These are phyloP conservation scores for Jamesozyma gamospora DNA, from an alignment of 805 yeast species.

Conservation along the genomic window DNA sequence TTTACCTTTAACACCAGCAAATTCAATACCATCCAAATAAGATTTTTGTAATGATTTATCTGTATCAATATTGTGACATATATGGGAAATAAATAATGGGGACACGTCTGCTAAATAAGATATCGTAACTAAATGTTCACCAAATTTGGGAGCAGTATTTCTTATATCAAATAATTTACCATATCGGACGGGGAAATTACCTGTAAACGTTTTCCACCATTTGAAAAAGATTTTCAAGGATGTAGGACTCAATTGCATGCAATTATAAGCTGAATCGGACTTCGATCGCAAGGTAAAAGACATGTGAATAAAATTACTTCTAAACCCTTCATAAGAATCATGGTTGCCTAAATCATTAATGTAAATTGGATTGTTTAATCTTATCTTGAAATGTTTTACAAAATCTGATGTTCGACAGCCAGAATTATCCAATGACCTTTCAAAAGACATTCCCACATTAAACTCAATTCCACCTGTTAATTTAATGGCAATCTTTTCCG, in stretches of 20 bases:
- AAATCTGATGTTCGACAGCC: constrained; percentile 36
- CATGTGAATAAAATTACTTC: constrained; percentile 76
- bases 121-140: constrained; percentile 63
- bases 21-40: constrained; percentile 29
- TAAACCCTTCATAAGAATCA: constrained; percentile 72
- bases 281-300: constrained; percentile 45
- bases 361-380: constrained; percentile 45
- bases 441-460: constrained; percentile 48
- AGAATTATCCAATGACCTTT: constrained; percentile 32
- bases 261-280: constrained; percentile 43
- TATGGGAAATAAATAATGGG: constrained; percentile 68
- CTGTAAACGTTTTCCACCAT: constrained; percentile 87
- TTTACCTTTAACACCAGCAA: constrained; percentile 63
- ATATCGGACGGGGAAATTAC: constrained; percentile 67
- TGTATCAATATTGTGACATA: constrained; percentile 41
- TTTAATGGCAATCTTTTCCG: constrained; percentile 47
- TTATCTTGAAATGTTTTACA: constrained; percentile 51
- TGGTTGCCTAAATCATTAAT: constrained; percentile 41
- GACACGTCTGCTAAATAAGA: constrained; percentile 66
- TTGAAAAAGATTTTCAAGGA: constrained; percentile 55
- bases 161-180: constrained; percentile 60
- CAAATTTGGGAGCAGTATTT: constrained; percentile 54
- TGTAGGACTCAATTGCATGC: constrained; percentile 67
- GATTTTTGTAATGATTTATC: constrained; percentile 10
- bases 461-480: constrained; percentile 53